A percentile compares a stretch with the other conserved stretches of the same genome.
Evolutionary conservation across 2,329 filamentous ascomycete genomes (phyloP).

Genomic region (Cercospora citrullina): DNA sequence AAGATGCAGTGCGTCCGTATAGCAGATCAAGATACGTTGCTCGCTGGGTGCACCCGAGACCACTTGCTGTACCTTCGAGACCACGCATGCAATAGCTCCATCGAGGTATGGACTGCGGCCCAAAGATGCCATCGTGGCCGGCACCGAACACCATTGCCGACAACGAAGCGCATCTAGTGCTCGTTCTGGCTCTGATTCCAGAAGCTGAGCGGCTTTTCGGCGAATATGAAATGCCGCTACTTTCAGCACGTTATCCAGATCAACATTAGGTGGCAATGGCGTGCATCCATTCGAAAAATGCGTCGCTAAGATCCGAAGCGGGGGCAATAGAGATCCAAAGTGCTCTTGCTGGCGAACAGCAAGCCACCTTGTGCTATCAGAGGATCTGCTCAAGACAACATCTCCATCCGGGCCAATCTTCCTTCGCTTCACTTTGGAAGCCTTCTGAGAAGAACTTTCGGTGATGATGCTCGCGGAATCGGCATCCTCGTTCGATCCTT

Average conservation of each 20-base stretch:
- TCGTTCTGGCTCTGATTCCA: constrained; percentile 10
- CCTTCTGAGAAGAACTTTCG: neutral
- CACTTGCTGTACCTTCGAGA: constrained; percentile 21
- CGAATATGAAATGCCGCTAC: constrained; percentile 22
- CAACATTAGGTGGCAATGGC: constrained; percentile 12
- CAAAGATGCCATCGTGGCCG: constrained; percentile 7
- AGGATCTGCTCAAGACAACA: neutral
- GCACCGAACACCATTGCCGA: constrained; percentile 21
- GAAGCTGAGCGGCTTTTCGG: constrained; percentile 19
- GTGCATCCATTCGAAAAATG: constrained; percentile 13
- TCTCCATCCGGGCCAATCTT: neutral
- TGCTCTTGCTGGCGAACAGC: neutral
- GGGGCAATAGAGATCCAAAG: neutral
- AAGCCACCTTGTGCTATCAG: neutral
- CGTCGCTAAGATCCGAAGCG: constrained; percentile 5
- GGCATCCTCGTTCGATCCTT: neutral
- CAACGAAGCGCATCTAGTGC: constrained; percentile 18
- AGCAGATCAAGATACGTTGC: constrained; percentile 15
- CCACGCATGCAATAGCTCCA: constrained; percentile 20
- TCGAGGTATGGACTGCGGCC: constrained; percentile 19
- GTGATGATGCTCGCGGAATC: neutral
- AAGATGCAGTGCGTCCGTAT: constrained; percentile 17
- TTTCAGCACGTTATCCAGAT: constrained; percentile 18
- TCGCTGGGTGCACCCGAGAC: constrained; percentile 14
- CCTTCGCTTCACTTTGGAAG: neutral